Percentiles rank a stretch among this genome's conserved stretches.
Evolutionary conservation across 805 yeast genomes (phyloP).

Genomic region (Pichia insulana): DNA sequence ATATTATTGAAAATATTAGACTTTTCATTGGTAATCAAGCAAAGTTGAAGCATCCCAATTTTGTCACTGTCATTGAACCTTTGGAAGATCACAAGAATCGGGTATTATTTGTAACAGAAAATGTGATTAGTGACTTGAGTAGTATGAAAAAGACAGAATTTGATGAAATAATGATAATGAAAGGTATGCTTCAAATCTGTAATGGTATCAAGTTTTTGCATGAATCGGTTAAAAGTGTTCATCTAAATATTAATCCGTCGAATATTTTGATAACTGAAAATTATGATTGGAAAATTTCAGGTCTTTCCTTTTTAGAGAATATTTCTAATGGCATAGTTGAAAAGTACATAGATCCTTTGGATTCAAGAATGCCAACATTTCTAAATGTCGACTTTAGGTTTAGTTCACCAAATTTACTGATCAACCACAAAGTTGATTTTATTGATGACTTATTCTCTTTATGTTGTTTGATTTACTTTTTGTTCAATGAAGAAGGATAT

Average conservation of each 20-base stretch:
- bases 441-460: slow-evolving; percentile 79
- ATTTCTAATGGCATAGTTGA: slow-evolving; percentile 41
- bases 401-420: slow-evolving; percentile 75
- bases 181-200: slow-evolving; percentile 73
- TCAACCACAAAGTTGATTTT: slow-evolving; percentile 53
- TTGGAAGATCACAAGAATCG: slow-evolving; percentile 77
- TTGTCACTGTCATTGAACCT: slow-evolving; percentile 78
- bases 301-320: slow-evolving; percentile 50
- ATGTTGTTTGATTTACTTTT: slow-evolving; percentile 64
- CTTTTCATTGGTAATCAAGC: slow-evolving; percentile 65
- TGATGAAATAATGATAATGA: slow-evolving; percentile 62
- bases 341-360: slow-evolving; percentile 60
- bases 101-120: slow-evolving; percentile 78
- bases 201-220: slow-evolving; percentile 81
- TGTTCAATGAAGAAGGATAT: slow-evolving; percentile 44
- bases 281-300: slow-evolving; percentile 91
- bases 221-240: slow-evolving; percentile 62
- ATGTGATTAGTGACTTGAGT: slow-evolving; percentile 36
- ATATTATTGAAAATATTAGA: slow-evolving; percentile 56
- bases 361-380: slow-evolving; percentile 67
- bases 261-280: slow-evolving; percentile 69
- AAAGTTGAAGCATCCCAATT: slow-evolving; percentile 82
- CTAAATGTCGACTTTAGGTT: slow-evolving; percentile 64
- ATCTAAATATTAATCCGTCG: slow-evolving; percentile 69
- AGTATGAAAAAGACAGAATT: slow-evolving; percentile 36